Evolutionary conservation across 805 yeast species (phyloP).

Genomic region (Wickerhamomyces hampshirensis): DNA sequence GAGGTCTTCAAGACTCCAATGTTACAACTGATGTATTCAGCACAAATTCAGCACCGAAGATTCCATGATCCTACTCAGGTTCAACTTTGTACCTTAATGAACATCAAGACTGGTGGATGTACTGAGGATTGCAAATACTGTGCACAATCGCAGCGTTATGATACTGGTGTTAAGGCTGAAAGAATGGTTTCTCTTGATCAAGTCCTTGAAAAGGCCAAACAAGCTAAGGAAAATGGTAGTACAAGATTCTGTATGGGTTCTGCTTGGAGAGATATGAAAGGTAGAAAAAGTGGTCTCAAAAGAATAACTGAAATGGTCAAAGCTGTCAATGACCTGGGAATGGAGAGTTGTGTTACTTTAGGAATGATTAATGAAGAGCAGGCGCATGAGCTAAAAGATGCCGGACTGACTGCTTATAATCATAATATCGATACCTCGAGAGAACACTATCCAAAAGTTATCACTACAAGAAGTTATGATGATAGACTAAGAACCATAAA

Average conservation of each 20-base stretch:
- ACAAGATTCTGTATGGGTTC: conserved; percentile 85
- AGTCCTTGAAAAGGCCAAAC: conserved; percentile 59
- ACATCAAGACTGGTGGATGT: conserved; percentile 78
- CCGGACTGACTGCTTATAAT: conserved; percentile 78
- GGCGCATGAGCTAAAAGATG: conserved; percentile 50
- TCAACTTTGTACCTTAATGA: conserved; percentile 71
- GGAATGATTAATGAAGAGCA: conserved; percentile 75
- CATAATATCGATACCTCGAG: conserved; percentile 79
- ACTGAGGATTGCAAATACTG: conserved; percentile 80
- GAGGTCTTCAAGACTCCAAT: conserved; percentile 64
- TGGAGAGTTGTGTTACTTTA: conserved; percentile 77
- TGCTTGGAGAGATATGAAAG: conserved; percentile 84
- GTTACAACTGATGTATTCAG: conserved; percentile 51
- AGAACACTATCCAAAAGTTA: conserved; percentile 69
- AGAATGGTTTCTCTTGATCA: conserved; percentile 55
- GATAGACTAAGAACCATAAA: conserved; percentile 64
- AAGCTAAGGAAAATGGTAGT: conserved; percentile 65
- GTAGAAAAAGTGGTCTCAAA: conserved; percentile 63
- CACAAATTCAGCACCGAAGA: conserved; percentile 62
- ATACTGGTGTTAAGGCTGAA: conserved; percentile 69
- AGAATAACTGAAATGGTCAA: conserved; percentile 62
- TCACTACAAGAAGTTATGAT: conserved; percentile 65
- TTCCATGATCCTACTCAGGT: conserved; percentile 66
- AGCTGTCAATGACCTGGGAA: conserved; percentile 55
- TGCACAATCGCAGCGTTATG: conserved; percentile 65